These are phyloP conservation scores for Cercospora sp. DNA, from an alignment of 2,329 filamentous ascomycete species.

Conservation along the genomic window DNA sequence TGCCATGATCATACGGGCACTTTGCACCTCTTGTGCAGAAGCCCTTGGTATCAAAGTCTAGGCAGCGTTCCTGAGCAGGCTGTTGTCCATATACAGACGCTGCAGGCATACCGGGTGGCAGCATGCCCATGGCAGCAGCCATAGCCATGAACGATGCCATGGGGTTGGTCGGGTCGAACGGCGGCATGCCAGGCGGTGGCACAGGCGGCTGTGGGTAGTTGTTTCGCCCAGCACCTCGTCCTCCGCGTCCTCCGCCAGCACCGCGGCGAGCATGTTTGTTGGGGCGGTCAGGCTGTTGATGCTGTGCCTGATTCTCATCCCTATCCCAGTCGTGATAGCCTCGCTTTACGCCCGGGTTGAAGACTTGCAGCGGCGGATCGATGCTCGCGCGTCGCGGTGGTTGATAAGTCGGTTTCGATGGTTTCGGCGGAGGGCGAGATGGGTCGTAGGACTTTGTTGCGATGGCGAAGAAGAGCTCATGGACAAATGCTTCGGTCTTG, in stretches of 20 bases:
- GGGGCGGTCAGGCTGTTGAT: conserved; percentile 45
- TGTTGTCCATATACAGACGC: conserved; percentile 17
- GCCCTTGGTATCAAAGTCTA: conserved; percentile 71
- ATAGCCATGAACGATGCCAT: conserved; percentile 63
- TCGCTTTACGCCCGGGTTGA: conserved; percentile 55
- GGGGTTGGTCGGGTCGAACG: conserved; percentile 61
- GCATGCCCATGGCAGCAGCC: conserved; percentile 56
- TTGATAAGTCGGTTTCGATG: conserved; percentile 21
- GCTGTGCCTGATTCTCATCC: conserved; percentile 39
- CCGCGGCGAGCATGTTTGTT: conserved; percentile 64
- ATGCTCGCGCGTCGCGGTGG: conserved; percentile 26
- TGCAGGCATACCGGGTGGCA: conserved; percentile 46
- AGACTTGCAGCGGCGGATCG: conserved; percentile 31
- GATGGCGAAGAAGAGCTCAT: conserved; percentile 69
- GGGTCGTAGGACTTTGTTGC: conserved; percentile 53
- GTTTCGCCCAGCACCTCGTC: conserved; percentile 18
- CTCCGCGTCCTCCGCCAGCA: conserved; percentile 40
- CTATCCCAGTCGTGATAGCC: conserved; percentile 57
- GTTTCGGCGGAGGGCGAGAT: conserved; percentile 22
- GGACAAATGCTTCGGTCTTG: conserved; percentile 63
- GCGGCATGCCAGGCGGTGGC: conserved; percentile 49
- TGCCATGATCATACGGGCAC: conserved; percentile 70
- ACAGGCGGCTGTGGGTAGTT: conserved; percentile 42
- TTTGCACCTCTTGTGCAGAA: conserved; percentile 67
- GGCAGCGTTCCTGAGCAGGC: conserved; percentile 52